These are phyloP conservation scores for Nidularia sp. DNA, from an alignment of 768 basidiomycete species.

Conservation along the genomic window DNA sequence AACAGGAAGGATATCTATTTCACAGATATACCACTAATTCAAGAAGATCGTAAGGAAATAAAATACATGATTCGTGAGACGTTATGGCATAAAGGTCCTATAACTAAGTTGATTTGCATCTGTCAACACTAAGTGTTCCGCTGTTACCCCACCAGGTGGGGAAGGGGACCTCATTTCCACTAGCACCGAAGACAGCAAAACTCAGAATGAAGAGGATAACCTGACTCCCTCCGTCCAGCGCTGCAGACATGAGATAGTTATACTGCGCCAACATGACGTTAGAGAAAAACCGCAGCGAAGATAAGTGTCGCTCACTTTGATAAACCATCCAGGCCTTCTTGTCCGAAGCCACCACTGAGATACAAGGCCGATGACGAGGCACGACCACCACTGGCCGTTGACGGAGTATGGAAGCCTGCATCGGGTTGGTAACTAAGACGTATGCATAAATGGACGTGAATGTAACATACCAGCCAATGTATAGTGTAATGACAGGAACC, in stretches of 20 bases:
- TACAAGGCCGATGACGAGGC: constrained; percentile 43
- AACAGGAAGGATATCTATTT: too few relatives aligned
- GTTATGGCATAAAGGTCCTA: neutral
- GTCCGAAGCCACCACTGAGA: constrained; percentile 48
- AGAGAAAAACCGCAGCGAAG: neutral
- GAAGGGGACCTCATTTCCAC: constrained; percentile 35
- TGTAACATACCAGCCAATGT: constrained; percentile 25
- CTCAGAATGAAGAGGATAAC: constrained; percentile 47
- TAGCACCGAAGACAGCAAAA: constrained; percentile 30
- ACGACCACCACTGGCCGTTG: constrained; percentile 54
- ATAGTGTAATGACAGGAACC: constrained; percentile 38
- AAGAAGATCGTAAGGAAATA: too few relatives aligned
- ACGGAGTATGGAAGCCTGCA: constrained; percentile 43
- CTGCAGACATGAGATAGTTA: constrained; percentile 43
- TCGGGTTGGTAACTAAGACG: neutral
- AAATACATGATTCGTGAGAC: too few relatives aligned
- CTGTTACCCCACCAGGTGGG: constrained; percentile 47
- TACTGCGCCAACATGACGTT: constrained; percentile 16
- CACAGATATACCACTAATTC: too few relatives aligned
- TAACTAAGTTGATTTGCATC: constrained; percentile 22
- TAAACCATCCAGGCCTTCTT: constrained; percentile 39
- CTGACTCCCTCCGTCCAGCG: constrained; percentile 45
- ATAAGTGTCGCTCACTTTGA: constrained; percentile 23
- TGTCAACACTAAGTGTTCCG: constrained; percentile 29
- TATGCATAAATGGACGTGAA: neutral